phyloP scores from a whole-genome alignment of 139 green algal genomes.

The Micractinium conductrix region DNA sequence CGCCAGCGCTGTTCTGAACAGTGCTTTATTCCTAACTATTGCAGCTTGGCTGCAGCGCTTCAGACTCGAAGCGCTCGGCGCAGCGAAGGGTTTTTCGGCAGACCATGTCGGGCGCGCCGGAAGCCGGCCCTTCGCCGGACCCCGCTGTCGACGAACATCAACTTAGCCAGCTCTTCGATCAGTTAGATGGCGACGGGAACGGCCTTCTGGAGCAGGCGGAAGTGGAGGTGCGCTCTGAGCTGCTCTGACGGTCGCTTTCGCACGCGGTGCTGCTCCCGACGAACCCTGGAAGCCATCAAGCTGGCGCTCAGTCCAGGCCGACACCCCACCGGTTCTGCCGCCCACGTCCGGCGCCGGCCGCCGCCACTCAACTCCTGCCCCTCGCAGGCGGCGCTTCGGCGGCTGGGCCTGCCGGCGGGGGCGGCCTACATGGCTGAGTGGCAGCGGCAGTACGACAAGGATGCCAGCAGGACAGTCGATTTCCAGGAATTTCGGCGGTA shows the following conservation, averaged over 20 bases:
- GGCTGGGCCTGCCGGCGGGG: slow-evolving; percentile 30
- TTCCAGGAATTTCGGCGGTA: slow-evolving; percentile 22
- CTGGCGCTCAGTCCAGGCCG: too few relatives aligned
- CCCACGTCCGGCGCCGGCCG: background rate
- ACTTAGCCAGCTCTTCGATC: background rate
- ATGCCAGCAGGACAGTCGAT: slow-evolving; percentile 4
- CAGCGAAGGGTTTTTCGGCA: too few relatives aligned
- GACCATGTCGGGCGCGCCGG: too few relatives aligned
- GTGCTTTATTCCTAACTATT: too few relatives aligned
- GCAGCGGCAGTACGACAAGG: slow-evolving; percentile 39
- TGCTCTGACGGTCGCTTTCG: background rate
- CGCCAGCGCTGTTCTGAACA: too few relatives aligned
- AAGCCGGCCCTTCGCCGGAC: too few relatives aligned
- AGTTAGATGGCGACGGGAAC: background rate
- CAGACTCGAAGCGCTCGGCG: too few relatives aligned
- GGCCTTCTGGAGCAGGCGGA: background rate
- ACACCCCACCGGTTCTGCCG: background rate
- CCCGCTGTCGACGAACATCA: too few relatives aligned
- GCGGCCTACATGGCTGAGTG: slow-evolving; percentile 14
- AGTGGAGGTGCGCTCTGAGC: background rate
- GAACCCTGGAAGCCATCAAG: background rate
- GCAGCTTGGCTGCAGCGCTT: too few relatives aligned
- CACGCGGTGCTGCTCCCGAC: background rate
- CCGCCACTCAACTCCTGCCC: background rate
- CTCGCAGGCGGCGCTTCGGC: slow-evolving; percentile 29